Conservation (phyloP, 306 rosid genomes). For the Abrus pulchellus region DNA sequence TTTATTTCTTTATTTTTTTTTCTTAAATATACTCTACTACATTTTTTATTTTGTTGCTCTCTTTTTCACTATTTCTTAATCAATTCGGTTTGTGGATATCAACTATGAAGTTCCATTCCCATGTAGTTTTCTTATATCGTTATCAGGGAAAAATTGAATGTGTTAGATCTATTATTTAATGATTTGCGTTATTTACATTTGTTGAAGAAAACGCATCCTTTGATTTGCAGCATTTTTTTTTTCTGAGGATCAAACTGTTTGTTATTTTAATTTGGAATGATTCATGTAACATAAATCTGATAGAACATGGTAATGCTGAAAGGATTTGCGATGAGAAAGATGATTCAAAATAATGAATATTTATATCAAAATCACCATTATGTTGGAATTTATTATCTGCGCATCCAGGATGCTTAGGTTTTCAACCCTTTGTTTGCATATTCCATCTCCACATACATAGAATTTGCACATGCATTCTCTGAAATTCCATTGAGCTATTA, state of each 20-base stretch:
- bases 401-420: not conserved
- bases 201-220: not conserved
- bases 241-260: not conserved
- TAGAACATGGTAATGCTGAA: not conserved
- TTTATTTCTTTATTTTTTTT: not conserved
- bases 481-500: slow-evolving; percentile 18
- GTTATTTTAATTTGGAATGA: slow-evolving; percentile 13
- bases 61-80: slow-evolving; percentile 22
- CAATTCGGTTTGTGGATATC: slow-evolving; percentile 36
- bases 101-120: slow-evolving; percentile 30
- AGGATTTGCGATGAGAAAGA: not conserved
- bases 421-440: not conserved
- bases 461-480: not conserved
- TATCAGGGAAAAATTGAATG: not conserved
- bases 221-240: not conserved
- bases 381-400: slow-evolving; percentile 17
- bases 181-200: slow-evolving; percentile 31
- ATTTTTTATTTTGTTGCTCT: not conserved
- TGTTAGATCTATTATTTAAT: slow-evolving; percentile 37
- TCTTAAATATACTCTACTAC: not conserved
- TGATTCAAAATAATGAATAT: not conserved
- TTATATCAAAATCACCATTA: not conserved
- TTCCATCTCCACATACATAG: not conserved
- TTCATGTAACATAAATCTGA: slow-evolving; percentile 4
- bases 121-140: slow-evolving; percentile 41